These are phyloP conservation scores for Quercus engelmannii DNA, from an alignment of 306 rosid species.

Conservation along the genomic window DNA sequence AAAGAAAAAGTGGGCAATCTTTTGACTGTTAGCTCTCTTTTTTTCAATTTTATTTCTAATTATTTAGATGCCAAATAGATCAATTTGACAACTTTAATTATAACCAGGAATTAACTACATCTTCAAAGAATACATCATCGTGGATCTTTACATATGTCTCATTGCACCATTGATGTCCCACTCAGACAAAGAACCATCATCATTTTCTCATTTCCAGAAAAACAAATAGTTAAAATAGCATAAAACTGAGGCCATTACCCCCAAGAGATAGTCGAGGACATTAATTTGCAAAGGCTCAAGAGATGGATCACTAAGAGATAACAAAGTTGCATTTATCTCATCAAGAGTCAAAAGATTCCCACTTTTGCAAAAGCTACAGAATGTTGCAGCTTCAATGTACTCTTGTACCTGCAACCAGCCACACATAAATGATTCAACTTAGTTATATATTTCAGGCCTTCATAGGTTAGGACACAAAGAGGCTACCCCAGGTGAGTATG, in stretches of 20 bases:
- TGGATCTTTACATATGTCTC: neutral
- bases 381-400: conserved; percentile 94
- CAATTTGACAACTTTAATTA: conserved; percentile 10
- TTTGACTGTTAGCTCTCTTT: neutral
- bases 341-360: conserved; percentile 86
- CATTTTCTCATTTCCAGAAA: neutral
- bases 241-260: conserved; percentile 49
- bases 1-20: conserved; percentile 7
- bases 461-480: too few species aligned
- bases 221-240: neutral
- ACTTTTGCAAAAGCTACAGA: conserved; percentile 79
- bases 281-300: conserved; percentile 83
- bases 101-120: conserved; percentile 14
- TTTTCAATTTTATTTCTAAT: neutral
- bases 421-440: too few species aligned
- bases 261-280: conserved; percentile 84
- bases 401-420: too few species aligned
- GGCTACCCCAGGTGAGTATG: too few species aligned
- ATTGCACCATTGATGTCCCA: neutral
- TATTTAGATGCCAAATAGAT: neutral
- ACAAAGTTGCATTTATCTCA: conserved; percentile 65
- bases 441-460: too few species aligned
- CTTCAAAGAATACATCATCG: neutral
- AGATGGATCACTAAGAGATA: conserved; percentile 75
- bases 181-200: neutral